These are phyloP conservation scores for Trichoderma sp. DNA, from an alignment of 2,329 filamentous ascomycete genomes.

Conservation along the genomic window DNA sequence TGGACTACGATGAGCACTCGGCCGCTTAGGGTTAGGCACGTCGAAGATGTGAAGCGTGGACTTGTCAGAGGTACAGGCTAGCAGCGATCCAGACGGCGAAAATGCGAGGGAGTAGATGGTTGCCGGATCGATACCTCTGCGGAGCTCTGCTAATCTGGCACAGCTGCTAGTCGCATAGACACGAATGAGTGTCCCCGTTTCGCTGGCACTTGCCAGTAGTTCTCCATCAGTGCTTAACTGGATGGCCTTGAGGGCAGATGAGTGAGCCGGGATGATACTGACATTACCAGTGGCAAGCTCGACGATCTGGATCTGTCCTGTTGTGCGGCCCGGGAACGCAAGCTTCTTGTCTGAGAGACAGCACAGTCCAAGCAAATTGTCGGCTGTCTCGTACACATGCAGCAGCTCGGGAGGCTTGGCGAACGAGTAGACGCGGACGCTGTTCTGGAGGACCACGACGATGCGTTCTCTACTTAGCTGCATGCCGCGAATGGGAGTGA, in stretches of 20 bases:
- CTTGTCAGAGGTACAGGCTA: conserved; percentile 95
- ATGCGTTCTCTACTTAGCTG: conserved; percentile 74
- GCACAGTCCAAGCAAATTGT: conserved; percentile 79
- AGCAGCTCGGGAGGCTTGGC: conserved; percentile 67
- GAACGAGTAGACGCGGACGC: conserved; percentile 77
- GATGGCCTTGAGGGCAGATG: conserved; percentile 73
- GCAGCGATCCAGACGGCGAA: conserved; percentile 72
- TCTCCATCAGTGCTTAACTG: conserved; percentile 77
- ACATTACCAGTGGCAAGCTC: conserved; percentile 76
- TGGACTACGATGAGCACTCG: conserved; percentile 34
- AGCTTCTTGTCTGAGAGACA: conserved; percentile 71
- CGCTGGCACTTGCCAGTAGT: conserved; percentile 83
- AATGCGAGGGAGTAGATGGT: conserved; percentile 86
- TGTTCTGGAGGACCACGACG: conserved; percentile 77
- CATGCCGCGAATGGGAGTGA: conserved; percentile 76
- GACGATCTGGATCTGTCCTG: conserved; percentile 86
- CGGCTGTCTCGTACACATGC: conserved; percentile 78
- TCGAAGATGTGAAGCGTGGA: conserved; percentile 94
- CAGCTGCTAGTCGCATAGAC: conserved; percentile 80
- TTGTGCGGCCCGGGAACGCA: conserved; percentile 82
- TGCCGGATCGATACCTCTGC: conserved; percentile 84
- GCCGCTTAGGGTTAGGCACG: conserved; percentile 58
- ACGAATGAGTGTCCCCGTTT: conserved; percentile 84
- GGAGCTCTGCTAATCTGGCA: conserved; percentile 77
- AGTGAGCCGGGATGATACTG: conserved; percentile 90